phyloP scores from a whole-genome alignment of 305 asterid species.

The Solanum hybrid region DNA sequence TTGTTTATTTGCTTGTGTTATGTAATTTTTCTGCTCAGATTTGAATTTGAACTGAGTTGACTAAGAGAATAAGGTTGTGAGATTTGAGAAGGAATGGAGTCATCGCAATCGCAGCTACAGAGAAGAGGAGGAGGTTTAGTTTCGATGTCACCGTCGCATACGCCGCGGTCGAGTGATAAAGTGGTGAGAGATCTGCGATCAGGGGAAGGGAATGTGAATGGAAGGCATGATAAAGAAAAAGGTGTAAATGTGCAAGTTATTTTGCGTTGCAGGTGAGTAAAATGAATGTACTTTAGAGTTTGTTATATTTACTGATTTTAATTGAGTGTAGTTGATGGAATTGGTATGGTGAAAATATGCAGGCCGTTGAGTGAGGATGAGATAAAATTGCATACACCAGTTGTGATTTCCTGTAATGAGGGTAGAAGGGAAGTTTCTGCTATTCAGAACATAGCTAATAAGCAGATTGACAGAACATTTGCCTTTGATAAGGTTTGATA shows the following conservation, averaged over 20 bases:
- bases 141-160: slow-evolving; percentile 74
- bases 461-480: slow-evolving; percentile 97
- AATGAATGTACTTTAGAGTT: neutral
- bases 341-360: neutral
- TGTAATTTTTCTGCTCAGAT: neutral
- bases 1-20: neutral
- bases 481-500: slow-evolving; percentile 71
- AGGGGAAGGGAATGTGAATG: slow-evolving; percentile 67
- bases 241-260: slow-evolving; percentile 96
- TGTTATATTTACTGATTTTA: neutral
- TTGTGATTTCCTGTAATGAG: slow-evolving; percentile 77
- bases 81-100: slow-evolving; percentile 49
- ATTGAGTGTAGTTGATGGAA: neutral
- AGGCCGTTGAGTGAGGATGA: slow-evolving; percentile 99
- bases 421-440: slow-evolving; percentile 82
- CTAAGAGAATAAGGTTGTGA: slow-evolving; percentile 1
- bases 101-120: slow-evolving; percentile 19
- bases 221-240: slow-evolving; percentile 80
- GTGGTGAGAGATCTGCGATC: slow-evolving; percentile 75
- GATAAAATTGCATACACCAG: slow-evolving; percentile 64
- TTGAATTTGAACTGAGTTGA: slow-evolving; percentile 5
- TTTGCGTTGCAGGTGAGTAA: slow-evolving; percentile 75
- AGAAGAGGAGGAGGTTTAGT: slow-evolving; percentile 46
- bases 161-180: slow-evolving; percentile 84
- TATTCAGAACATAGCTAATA: slow-evolving; percentile 90